Conservation (phyloP, 495 filamentous ascomycete genomes). For the Stereocaulon alpinum region DNA sequence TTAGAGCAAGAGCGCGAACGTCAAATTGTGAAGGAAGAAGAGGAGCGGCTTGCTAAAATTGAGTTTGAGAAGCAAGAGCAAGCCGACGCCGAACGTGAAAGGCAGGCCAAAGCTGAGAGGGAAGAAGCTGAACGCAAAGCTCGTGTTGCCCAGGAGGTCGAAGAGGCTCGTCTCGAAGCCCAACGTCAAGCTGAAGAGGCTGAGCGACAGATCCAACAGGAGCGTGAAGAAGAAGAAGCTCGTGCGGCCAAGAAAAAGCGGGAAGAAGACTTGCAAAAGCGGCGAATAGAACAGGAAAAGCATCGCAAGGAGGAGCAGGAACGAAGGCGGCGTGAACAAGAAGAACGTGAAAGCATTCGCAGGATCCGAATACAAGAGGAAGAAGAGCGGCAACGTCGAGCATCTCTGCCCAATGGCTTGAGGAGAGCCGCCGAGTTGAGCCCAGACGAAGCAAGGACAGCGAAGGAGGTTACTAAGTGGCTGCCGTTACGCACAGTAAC, state of each 20-base stretch:
- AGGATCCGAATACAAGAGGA: slow-evolving; percentile 32
- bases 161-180: slow-evolving; percentile 26
- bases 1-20: slow-evolving; percentile 6
- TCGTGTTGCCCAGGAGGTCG: slow-evolving; percentile 37
- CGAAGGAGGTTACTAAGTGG: slow-evolving; percentile 39
- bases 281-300: slow-evolving; percentile 45
- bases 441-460: slow-evolving; percentile 35
- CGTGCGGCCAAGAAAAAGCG: slow-evolving; percentile 43
- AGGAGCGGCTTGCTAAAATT: slow-evolving; percentile 20
- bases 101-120: slow-evolving; percentile 33
- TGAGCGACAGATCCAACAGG: slow-evolving; percentile 17
- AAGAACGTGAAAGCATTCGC: slow-evolving; percentile 33
- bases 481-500: slow-evolving; percentile 43
- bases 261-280: slow-evolving; percentile 37
- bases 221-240: slow-evolving; percentile 40
- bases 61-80: slow-evolving; percentile 24
- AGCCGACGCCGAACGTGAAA: slow-evolving; percentile 24
- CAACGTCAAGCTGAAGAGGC: slow-evolving; percentile 21
- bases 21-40: slow-evolving; percentile 12
- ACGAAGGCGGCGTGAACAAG: slow-evolving; percentile 38
- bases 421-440: slow-evolving; percentile 37
- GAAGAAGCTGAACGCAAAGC: slow-evolving; percentile 32
- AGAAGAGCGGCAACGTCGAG: slow-evolving; percentile 46
- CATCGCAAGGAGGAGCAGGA: slow-evolving; percentile 45
- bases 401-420: slow-evolving; percentile 44